A percentile compares a stretch with the other conserved stretches of the same genome.
phyloP scores from a whole-genome alignment of 768 basidiomycete species.

The Pleurotus tuoliensis region DNA sequence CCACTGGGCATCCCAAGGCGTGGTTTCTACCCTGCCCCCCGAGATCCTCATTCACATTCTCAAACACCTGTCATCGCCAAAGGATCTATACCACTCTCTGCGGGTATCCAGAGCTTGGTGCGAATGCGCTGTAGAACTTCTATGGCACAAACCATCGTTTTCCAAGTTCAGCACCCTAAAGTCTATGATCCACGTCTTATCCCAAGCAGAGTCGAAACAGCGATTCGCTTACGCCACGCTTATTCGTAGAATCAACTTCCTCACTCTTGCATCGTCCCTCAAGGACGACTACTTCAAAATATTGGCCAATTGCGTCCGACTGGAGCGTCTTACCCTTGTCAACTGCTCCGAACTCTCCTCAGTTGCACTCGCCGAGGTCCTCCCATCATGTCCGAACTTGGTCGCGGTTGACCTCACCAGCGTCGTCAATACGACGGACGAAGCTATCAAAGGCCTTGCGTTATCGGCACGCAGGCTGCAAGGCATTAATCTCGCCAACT shows the following conservation, averaged over 20 bases:
- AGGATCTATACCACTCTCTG: slow-evolving; percentile 71
- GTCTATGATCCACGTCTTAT: slow-evolving; percentile 74
- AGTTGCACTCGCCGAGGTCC: slow-evolving; percentile 55
- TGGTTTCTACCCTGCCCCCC: slow-evolving; percentile 57
- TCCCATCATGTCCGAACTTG: slow-evolving; percentile 70
- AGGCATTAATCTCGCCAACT: slow-evolving; percentile 88
- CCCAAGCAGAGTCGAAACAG: slow-evolving; percentile 42
- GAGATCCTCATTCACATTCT: slow-evolving; percentile 93
- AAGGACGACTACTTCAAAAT: slow-evolving; percentile 70
- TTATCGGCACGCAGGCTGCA: slow-evolving; percentile 70
- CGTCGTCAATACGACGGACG: slow-evolving; percentile 65
- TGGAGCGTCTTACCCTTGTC: slow-evolving; percentile 87
- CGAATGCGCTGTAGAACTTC: slow-evolving; percentile 89
- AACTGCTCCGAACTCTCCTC: slow-evolving; percentile 70
- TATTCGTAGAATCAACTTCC: slow-evolving; percentile 89
- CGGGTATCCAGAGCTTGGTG: slow-evolving; percentile 92
- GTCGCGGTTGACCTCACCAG: slow-evolving; percentile 84
- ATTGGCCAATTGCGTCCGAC: slow-evolving; percentile 69
- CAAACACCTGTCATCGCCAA: slow-evolving; percentile 69
- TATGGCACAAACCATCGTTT: slow-evolving; percentile 91
- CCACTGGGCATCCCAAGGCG: slow-evolving; percentile 51
- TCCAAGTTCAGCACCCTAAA: slow-evolving; percentile 64
- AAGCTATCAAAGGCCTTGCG: slow-evolving; percentile 69
- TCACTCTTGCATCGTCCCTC: slow-evolving; percentile 63
- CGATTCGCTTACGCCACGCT: slow-evolving; percentile 87